Percentiles rank a stretch among this genome's conserved stretches.
These are phyloP conservation scores for Penicillium lagena DNA, from an alignment of 495 filamentous ascomycete species.

Conservation along the genomic window DNA sequence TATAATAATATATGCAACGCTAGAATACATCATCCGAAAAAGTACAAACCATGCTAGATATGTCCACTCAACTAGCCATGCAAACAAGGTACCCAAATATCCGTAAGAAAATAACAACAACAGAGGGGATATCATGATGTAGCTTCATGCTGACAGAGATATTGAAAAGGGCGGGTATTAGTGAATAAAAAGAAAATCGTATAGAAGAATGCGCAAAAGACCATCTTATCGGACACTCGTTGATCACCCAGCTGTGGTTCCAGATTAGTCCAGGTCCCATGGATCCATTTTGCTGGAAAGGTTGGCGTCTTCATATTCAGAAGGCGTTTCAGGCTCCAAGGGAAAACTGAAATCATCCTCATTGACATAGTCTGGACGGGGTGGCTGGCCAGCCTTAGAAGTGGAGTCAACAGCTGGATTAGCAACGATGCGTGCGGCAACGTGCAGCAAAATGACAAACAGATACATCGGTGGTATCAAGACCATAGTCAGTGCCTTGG, in stretches of 20 bases:
- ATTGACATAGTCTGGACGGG: background rate
- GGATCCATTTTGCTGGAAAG: slow-evolving; percentile 17
- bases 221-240: background rate
- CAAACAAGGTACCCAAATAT: background rate
- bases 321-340: slow-evolving; percentile 27
- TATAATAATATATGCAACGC: background rate
- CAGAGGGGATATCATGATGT: background rate
- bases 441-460: slow-evolving; percentile 68
- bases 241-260: background rate
- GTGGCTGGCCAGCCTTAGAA: background rate
- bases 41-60: background rate
- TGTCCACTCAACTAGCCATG: background rate
- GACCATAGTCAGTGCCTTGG: slow-evolving; percentile 68
- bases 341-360: slow-evolving; percentile 39
- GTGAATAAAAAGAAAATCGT: background rate
- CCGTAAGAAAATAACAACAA: background rate
- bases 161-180: background rate
- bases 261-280: slow-evolving; percentile 25
- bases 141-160: background rate
- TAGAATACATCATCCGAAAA: background rate
- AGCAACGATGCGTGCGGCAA: slow-evolving; percentile 67
- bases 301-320: slow-evolving; percentile 19
- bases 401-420: slow-evolving; percentile 30
- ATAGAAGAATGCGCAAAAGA: too few relatives aligned
- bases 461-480: slow-evolving; percentile 70